phyloP scores from a whole-genome alignment of 176 grass and related monocot genomes.

The Oryza coarctata region DNA sequence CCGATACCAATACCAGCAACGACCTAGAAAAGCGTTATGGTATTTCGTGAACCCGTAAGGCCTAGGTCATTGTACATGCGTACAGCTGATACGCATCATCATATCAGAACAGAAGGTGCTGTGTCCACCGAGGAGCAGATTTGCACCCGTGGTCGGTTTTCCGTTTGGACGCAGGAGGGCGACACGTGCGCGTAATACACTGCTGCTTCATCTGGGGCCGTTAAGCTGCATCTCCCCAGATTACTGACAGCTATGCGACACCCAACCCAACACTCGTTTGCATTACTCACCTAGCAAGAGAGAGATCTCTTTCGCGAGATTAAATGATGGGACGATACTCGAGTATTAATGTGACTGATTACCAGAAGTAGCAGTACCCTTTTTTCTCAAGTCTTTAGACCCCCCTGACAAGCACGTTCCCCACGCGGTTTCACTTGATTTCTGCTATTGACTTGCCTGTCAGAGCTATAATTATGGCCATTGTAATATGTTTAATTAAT shows the following conservation, averaged over 20 bases:
- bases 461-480: background rate
- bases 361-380: background rate
- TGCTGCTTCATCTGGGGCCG: background rate
- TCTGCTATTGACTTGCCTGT: background rate
- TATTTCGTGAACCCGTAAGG: background rate
- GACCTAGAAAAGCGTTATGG: background rate
- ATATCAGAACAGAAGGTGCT: background rate
- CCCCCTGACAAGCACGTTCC: slow-evolving; percentile 4
- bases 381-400: slow-evolving; percentile 13
- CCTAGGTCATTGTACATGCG: background rate
- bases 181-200: background rate
- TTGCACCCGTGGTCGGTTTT: background rate
- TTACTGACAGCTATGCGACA: background rate
- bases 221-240: background rate
- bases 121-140: background rate
- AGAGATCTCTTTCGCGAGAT: background rate
- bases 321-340: background rate
- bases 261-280: background rate
- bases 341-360: background rate
- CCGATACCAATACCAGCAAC: background rate
- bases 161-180: background rate
- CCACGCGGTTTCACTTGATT: slow-evolving; percentile 1
- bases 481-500: background rate
- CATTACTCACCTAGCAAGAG: background rate
- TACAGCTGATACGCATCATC: background rate